Evolutionary conservation across 2,329 filamentous ascomycete genomes (phyloP).

Genomic region (Xylariaceae sp.): DNA sequence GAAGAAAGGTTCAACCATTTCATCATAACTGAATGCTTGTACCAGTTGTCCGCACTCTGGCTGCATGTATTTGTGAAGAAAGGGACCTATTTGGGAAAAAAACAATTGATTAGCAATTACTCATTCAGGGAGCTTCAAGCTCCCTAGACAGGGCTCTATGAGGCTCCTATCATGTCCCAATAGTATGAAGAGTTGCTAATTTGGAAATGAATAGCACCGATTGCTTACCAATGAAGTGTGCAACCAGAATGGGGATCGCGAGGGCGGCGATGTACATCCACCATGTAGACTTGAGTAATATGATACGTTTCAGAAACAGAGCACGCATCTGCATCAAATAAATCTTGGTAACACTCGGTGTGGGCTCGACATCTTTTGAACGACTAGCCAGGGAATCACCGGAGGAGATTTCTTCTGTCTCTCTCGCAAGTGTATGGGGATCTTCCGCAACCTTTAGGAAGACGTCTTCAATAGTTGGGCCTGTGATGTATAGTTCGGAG

Average conservation of each 20-base stretch:
- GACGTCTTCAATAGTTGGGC: conserved; percentile 62
- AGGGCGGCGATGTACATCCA: conserved; percentile 26
- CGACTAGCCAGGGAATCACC: conserved; percentile 7
- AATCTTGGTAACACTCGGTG: background rate
- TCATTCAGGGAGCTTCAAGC: too few relatives aligned
- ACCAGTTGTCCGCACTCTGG: background rate
- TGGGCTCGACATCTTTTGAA: conserved; percentile 2
- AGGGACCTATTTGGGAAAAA: too few relatives aligned
- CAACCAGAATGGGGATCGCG: conserved; percentile 23
- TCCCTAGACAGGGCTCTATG: too few relatives aligned
- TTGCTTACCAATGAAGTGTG: conserved; percentile 12
- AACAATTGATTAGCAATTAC: too few relatives aligned
- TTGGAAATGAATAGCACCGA: too few relatives aligned
- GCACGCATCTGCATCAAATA: conserved; percentile 22
- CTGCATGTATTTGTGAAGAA: background rate
- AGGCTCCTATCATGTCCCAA: too few relatives aligned
- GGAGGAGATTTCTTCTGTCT: conserved; percentile 14
- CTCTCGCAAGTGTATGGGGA: conserved; percentile 24
- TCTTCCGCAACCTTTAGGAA: conserved; percentile 63
- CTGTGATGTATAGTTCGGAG: conserved; percentile 58
- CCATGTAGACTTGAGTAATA: conserved; percentile 25
- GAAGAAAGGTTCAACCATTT: background rate
- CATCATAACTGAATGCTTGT: background rate
- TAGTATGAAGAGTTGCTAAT: too few relatives aligned
- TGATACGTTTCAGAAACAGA: conserved; percentile 24